Evolutionary conservation across 495 filamentous ascomycete species (phyloP).

Genomic region (Podospora bellae-mahoneyi): DNA sequence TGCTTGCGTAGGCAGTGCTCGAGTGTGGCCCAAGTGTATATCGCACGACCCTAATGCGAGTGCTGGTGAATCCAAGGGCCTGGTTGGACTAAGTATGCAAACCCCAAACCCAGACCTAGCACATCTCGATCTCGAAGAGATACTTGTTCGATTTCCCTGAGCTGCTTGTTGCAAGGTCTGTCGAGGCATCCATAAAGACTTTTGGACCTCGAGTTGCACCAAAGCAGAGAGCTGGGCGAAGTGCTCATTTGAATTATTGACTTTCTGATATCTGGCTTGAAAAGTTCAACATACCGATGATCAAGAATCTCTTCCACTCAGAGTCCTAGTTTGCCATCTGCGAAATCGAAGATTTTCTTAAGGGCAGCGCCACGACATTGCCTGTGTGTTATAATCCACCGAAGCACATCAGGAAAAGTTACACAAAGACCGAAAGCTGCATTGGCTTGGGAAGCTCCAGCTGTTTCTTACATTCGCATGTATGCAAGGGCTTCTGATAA

Average conservation of each 20-base stretch:
- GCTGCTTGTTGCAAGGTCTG: not conserved
- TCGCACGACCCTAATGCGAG: not conserved
- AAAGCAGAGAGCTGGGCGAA: too few relatives aligned
- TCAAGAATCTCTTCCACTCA: not conserved
- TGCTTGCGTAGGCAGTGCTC: not conserved
- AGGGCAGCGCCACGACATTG: not conserved
- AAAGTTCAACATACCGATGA: too few relatives aligned
- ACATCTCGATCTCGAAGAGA: not conserved
- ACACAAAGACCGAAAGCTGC: not conserved
- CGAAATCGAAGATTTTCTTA: not conserved
- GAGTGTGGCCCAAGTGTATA: too few relatives aligned
- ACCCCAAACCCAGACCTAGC: not conserved
- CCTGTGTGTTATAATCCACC: not conserved
- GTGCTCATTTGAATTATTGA: too few relatives aligned
- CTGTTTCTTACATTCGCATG: not conserved
- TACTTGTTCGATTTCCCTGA: not conserved
- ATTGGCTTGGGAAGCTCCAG: not conserved
- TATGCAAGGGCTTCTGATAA: not conserved
- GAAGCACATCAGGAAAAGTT: not conserved
- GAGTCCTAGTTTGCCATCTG: not conserved
- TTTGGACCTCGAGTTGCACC: not conserved
- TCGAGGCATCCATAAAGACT: not conserved
- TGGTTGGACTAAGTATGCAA: not conserved
- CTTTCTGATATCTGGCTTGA: too few relatives aligned
- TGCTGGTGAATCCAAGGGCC: not conserved